Evolutionary conservation across 2,329 filamentous ascomycete species (phyloP).

Genomic region (Fusarium sp.): DNA sequence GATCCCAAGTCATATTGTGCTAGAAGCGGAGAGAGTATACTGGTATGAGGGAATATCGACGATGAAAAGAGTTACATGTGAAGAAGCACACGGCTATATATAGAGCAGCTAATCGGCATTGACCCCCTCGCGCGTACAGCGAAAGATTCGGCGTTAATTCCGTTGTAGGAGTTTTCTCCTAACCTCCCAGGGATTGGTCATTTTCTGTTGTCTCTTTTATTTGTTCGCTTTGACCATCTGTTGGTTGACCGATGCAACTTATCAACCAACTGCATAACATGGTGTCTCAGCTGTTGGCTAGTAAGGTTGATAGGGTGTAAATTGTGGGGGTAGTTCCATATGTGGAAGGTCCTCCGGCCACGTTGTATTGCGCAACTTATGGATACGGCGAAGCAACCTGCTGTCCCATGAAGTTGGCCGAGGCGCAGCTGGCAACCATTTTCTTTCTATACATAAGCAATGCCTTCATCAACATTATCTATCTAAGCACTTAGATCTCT

Average conservation of each 20-base stretch:
- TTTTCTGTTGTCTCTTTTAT: neutral
- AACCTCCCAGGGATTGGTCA: neutral
- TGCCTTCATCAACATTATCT: neutral
- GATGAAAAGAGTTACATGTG: neutral
- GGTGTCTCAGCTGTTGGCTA: neutral
- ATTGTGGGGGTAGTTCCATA: neutral
- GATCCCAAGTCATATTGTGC: slow-evolving; percentile 15
- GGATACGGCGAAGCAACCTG: neutral
- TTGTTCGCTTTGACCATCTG: neutral
- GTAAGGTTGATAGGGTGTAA: neutral
- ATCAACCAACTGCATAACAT: slow-evolving; percentile 12
- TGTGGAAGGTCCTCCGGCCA: neutral
- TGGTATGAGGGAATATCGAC: neutral
- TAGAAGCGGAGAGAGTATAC: neutral
- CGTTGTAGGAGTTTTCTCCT: neutral
- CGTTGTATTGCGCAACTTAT: neutral
- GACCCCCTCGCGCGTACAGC: neutral
- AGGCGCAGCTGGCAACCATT: neutral
- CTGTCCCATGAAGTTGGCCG: neutral
- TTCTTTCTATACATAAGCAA: neutral
- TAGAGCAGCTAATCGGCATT: neutral
- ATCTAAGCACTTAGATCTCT: no score
- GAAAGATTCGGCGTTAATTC: neutral
- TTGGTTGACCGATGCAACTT: neutral
- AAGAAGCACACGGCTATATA: neutral